These are phyloP conservation scores for Macaranga tanarius DNA, from an alignment of 441 rosid genomes.

Conservation along the genomic window DNA sequence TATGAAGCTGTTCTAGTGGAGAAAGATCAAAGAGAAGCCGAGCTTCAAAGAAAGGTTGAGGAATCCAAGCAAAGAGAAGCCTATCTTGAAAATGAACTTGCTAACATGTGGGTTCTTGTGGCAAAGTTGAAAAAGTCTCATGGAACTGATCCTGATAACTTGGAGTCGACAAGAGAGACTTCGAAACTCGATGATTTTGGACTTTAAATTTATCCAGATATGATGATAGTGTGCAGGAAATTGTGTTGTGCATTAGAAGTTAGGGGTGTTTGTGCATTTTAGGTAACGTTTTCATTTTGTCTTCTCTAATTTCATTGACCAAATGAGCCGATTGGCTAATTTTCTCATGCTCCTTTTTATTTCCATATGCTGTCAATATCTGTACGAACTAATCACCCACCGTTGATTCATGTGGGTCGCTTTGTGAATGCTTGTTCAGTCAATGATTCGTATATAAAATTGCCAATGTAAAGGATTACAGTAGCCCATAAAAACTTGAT, in stretches of 20 bases:
- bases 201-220: constrained; percentile 21
- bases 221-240: constrained; percentile 24
- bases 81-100: constrained; percentile 91
- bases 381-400: constrained; percentile 15
- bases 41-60: constrained; percentile 67
- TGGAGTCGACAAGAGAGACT: constrained; percentile 40
- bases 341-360: not conserved
- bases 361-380: constrained; percentile 11
- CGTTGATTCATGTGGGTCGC: constrained; percentile 1
- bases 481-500: not conserved
- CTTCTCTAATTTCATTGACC: constrained; percentile 5
- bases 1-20: constrained; percentile 66
- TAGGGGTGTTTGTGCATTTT: constrained; percentile 29
- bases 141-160: constrained; percentile 44
- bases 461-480: constrained; percentile 8
- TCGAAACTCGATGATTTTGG: constrained; percentile 26
- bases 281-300: not conserved
- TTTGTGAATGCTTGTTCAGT: constrained; percentile 18
- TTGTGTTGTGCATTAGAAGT: constrained; percentile 29
- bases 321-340: constrained; percentile 11
- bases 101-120: constrained; percentile 99
- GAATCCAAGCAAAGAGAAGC: constrained; percentile 96
- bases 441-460: constrained; percentile 1
- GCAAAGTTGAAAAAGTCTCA: constrained; percentile 76
- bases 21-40: constrained; percentile 73